Base-by-base conservation (phyloP, 371 early-diverging fungal species). In the Umbelopsis sp. region DNA sequence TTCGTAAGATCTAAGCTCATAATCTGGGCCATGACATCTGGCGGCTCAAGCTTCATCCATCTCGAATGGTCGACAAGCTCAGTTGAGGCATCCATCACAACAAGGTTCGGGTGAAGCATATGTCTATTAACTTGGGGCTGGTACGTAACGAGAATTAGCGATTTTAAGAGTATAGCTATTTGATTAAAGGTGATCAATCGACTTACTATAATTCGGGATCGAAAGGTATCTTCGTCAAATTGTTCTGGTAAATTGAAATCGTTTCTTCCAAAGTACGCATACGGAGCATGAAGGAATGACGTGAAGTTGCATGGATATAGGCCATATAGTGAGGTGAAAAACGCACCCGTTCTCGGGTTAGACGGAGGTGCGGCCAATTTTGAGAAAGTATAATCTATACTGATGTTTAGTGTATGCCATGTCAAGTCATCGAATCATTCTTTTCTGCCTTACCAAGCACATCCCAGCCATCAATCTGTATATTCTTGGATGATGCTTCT, bases 11-110 rank as follows among this genome's bases (percentile, higher is more conserved):
- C 88, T 11, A 88, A 62, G 37, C 87, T 80, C 80, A 89, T 85
- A 50, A 88, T 87, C 71, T 86, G 84, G 18, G 88, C 88, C 52
- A 89, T 86, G 57, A 89, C 82, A 71, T 87, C 90, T 37, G 87
- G 86, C 6, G 90, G 87, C 65, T 89, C 90, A 70, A 87, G 76
- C 57, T 88, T 88, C 78, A 86, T 85, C 87, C 87, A 88, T 10
- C 88, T 78, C 11, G 84, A 79, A 14, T 80, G 82, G 65, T 88
- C 84, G 1, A 75, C 75, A 9, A 87, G 62, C 67, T 89, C 90
- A n/a, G 80, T 76, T 38, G 82, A 77, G 9, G 76, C 70, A 51
- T 86, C 81, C 76, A 81, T 75, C 0, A 73, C 74, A 35, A 89
- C 76, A 14, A 89, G 68, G 66, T 79, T 87, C 3, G 90, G 88